Evolutionary conservation across 257 asterid genomes (phyloP).

Genomic region (Verbascum thapsus): DNA sequence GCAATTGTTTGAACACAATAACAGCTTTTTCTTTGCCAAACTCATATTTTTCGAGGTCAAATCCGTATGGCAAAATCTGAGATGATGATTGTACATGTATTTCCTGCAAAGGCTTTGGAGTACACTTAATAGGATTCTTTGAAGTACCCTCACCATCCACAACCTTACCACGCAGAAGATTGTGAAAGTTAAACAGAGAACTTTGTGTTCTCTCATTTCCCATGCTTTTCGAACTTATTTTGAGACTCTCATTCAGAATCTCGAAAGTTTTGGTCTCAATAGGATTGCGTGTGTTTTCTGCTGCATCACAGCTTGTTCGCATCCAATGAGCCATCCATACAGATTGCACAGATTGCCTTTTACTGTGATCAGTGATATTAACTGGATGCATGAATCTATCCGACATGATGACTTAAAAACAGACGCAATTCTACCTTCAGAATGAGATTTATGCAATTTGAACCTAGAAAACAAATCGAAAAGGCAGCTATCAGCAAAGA

Average conservation of each 20-base stretch:
- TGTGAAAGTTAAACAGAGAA: slow-evolving; percentile 24
- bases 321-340: slow-evolving; percentile 70
- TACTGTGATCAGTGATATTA: slow-evolving; percentile 37
- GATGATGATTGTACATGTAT: slow-evolving; percentile 33
- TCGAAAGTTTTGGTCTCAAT: slow-evolving; percentile 26
- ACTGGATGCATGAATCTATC: slow-evolving; percentile 35
- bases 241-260: slow-evolving; percentile 28
- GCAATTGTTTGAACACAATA: slow-evolving; percentile 27
- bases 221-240: slow-evolving; percentile 27
- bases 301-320: slow-evolving; percentile 31
- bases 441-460: slow-evolving; percentile 8
- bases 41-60: too few relatives aligned
- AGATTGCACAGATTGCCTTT: slow-evolving; percentile 35
- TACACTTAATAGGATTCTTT: slow-evolving; percentile 21
- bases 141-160: slow-evolving; percentile 23
- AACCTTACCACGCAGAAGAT: slow-evolving; percentile 6
- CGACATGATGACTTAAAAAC: slow-evolving; percentile 41
- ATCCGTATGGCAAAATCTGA: slow-evolving; percentile 31
- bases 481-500: too few relatives aligned
- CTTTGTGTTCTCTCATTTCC: slow-evolving; percentile 31
- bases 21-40: slow-evolving; percentile 22
- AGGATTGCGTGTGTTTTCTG: slow-evolving; percentile 20
- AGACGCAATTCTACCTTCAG: slow-evolving; percentile 20
- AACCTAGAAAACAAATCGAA: too few relatives aligned
- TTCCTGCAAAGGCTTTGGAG: slow-evolving; percentile 32